Evolutionary conservation across 192 early-diverging fungal genomes (phyloP).

Genomic region (Umbelopsis sp.): DNA sequence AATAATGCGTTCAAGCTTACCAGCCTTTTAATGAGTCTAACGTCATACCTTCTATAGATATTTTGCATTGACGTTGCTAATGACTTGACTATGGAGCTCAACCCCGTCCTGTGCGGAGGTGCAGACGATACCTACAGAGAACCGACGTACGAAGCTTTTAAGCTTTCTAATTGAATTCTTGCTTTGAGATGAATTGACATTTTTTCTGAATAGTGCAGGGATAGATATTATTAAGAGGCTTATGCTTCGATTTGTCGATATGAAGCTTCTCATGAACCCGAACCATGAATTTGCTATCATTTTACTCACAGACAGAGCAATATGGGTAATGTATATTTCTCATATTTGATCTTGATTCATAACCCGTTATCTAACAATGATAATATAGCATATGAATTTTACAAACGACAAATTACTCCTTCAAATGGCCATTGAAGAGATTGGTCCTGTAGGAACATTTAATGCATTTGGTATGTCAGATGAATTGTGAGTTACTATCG

Average conservation of each 20-base stretch:
- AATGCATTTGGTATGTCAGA: not conserved
- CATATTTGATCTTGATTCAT: not conserved
- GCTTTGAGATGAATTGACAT: no score
- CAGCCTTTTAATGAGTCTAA: not conserved
- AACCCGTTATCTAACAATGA: not conserved
- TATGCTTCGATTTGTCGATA: conserved; percentile 2
- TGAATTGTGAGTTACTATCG: no score
- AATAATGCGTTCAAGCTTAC: no score
- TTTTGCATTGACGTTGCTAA: conserved; percentile 18
- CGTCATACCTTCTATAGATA: not conserved
- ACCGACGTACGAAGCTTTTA: not conserved
- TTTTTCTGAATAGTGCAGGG: not conserved
- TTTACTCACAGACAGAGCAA: conserved; percentile 8
- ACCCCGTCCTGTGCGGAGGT: not conserved
- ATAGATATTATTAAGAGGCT: conserved; percentile 9
- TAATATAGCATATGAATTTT: conserved; percentile 1
- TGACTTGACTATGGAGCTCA: conserved; percentile 3
- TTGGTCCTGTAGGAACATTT: not conserved
- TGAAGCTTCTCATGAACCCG: conserved; percentile 1
- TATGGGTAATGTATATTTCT: not conserved
- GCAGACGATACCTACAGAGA: not conserved
- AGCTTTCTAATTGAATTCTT: no score
- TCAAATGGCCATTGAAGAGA: conserved; percentile 5
- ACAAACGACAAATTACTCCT: conserved; percentile 8
- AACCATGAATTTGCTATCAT: conserved; percentile 14